Percentiles rank a stretch among this genome's conserved stretches.
Evolutionary conservation across 1,284 basidiomycete genomes (phyloP).

Genomic region (Rhodotorula sp.): DNA sequence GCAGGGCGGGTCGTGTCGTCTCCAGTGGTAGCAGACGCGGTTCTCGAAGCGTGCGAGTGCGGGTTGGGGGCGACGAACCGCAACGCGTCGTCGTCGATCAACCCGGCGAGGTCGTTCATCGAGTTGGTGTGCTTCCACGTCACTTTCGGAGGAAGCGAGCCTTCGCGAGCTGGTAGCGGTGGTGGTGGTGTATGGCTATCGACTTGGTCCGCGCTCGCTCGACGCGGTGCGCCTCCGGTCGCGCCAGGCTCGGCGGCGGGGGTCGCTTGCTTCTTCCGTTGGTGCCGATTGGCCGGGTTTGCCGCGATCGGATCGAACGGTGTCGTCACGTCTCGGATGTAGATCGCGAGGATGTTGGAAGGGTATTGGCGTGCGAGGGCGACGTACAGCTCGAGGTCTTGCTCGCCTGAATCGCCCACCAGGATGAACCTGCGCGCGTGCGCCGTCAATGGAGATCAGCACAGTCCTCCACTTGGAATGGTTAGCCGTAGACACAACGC

Average conservation of each 20-base stretch:
- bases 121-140: constrained; percentile 21
- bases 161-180: neutral
- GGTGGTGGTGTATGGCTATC: neutral
- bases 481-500: neutral
- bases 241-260: neutral
- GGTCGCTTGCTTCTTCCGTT: neutral
- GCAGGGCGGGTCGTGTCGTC: neutral
- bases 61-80: neutral
- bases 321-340: constrained; percentile 68
- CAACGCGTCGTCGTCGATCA: constrained; percentile 15
- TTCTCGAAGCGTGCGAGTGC: neutral
- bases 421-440: constrained; percentile 66
- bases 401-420: constrained; percentile 76
- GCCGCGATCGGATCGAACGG: constrained; percentile 19
- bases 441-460: no score
- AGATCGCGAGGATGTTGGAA: constrained; percentile 58
- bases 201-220: neutral
- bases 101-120: constrained; percentile 12
- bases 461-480: no score
- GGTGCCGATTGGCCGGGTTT: neutral
- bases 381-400: constrained; percentile 70
- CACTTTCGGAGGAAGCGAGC: constrained; percentile 1
- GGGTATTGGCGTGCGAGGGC: constrained; percentile 64
- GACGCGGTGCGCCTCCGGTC: neutral
- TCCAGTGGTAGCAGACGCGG: neutral